phyloP scores from a whole-genome alignment of 352 stramenopile species.

The Pythium folliculosum region DNA sequence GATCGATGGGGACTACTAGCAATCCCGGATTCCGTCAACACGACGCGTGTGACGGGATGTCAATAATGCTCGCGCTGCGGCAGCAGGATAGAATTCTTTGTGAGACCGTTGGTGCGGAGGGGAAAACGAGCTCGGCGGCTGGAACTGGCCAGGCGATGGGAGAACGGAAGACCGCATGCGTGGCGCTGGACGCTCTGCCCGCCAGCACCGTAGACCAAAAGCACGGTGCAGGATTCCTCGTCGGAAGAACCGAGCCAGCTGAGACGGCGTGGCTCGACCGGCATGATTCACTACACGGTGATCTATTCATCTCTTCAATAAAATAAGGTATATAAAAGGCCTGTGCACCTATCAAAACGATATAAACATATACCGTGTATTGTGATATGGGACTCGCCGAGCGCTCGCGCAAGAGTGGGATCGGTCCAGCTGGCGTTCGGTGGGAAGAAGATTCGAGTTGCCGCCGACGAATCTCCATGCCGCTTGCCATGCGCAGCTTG shows the following conservation, averaged over 20 bases:
- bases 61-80: background rate
- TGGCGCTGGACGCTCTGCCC: background rate
- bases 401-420: background rate
- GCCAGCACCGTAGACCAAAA: background rate
- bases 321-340: background rate
- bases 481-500: background rate
- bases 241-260: conserved; percentile 3
- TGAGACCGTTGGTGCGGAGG: conserved; percentile 9
- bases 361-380: background rate
- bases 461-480: background rate
- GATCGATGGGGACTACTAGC: background rate
- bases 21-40: background rate
- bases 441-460: conserved; percentile 8
- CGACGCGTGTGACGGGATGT: background rate
- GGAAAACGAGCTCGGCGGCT: background rate
- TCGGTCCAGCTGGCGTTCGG: conserved; percentile 7
- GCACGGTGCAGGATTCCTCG: background rate
- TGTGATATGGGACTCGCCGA: background rate
- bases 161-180: background rate
- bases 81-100: conserved; percentile 13
- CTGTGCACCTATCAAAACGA: background rate
- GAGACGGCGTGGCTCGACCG: background rate
- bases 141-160: background rate
- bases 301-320: background rate
- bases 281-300: background rate